Evolutionary conservation across 306 rosid species (phyloP), one percentile per base, ranked within the genome.

Genomic region (Trifolium pratense): DNA sequence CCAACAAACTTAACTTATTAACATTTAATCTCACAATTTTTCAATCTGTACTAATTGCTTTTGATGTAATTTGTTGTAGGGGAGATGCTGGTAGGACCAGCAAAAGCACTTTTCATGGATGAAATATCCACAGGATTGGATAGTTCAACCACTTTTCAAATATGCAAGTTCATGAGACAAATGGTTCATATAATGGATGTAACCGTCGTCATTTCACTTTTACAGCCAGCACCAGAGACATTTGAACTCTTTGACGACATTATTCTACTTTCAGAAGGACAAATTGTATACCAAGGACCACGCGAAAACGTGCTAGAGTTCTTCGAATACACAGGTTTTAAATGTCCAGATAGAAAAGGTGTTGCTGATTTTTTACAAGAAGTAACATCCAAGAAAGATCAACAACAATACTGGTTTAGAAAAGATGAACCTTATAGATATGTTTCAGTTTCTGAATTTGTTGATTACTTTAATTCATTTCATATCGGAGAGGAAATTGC

Each of bases 51-150:
- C 88, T 86, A 29, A 92, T 82, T 13, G 64, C 83, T 17, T 88
- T 76, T 8, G 20, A 25, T 26, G 39, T 62, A 62, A 78, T 37
- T 72, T 26, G 82, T 60, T 32, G 80, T 63, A 90, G 98, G 98
- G 32, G 98, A 92, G 75, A 92, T 92, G 97, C 66, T 92, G 76
- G 97, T 82, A 21, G 98, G 98, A 51, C 97, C 98, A 3, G 97
- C 90, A 46, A 89, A 89, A 74, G 97, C 86, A 29, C 79, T 90
- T 1, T 74, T 93, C 53, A 90, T 93, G 98, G 97, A 90, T 76
- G 97, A 93, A 74, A 90, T 93, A 56, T 93, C 98, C 55, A 93
- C 98, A 7, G 98, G 98, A 1, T 78, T 93, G 61, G 98, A 93
- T 72, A 93, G 98, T 75, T 89, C 98, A 39, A 89, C 98, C 45